A percentile compares a stretch with the other conserved stretches of the same genome.
Conservation (phyloP, 768 basidiomycete species). For the Mycena amicta region DNA sequence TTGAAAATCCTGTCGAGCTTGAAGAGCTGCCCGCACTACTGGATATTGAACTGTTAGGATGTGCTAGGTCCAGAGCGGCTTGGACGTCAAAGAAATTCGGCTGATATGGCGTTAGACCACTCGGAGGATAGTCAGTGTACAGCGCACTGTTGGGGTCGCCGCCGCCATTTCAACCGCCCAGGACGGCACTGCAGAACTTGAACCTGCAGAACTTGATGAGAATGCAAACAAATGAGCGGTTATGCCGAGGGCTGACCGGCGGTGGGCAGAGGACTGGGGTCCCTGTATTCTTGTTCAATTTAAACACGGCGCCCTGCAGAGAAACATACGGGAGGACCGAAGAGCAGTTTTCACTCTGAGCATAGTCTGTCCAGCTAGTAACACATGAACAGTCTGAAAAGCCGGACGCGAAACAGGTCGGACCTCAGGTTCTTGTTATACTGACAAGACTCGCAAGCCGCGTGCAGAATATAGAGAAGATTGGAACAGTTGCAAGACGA, state of each 20-base stretch:
- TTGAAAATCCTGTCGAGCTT: not conserved
- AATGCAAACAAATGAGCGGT: not conserved
- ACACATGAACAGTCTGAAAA: too few relatives aligned
- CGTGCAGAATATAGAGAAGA: not conserved
- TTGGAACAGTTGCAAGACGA: not conserved
- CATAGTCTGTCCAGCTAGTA: not conserved
- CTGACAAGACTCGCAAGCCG: not conserved
- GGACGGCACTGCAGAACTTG: not conserved
- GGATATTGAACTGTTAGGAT: not conserved
- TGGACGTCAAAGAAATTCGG: not conserved
- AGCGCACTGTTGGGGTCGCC: conserved; percentile 8
- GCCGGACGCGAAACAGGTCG: too few relatives aligned
- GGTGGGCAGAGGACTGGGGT: not conserved
- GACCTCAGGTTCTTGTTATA: not conserved
- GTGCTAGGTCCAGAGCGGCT: not conserved
- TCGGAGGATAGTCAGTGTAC: not conserved
- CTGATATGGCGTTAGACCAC: not conserved
- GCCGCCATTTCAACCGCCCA: conserved; percentile 11
- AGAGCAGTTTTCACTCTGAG: not conserved
- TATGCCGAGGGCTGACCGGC: not conserved
- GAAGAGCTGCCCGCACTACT: not conserved
- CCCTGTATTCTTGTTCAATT: not conserved
- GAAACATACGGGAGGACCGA: not conserved
- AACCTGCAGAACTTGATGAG: not conserved
- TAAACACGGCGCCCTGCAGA: too few relatives aligned